These are phyloP conservation scores for Sequoia sempervirens DNA, from an alignment of 75 land plant genomes.

Conservation along the genomic window DNA sequence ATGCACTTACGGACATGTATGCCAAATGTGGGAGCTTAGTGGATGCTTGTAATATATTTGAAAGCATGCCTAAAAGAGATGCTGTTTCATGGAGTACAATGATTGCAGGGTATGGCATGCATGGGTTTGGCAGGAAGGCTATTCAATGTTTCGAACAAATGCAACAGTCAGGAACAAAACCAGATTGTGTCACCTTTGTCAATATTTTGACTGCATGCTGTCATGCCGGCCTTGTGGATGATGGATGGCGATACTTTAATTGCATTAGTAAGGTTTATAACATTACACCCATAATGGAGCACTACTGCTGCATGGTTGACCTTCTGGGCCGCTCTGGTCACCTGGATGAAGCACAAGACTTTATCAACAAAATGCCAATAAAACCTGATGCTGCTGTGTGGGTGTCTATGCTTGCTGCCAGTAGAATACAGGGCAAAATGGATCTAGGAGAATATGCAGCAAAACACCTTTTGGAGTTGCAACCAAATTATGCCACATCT, in stretches of 20 bases:
- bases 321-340: conserved; percentile 3
- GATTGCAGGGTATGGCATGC: conserved; percentile 22
- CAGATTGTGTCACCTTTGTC: conserved; percentile 17
- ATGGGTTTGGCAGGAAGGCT: conserved; percentile 11
- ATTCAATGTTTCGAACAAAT: conserved; percentile 9
- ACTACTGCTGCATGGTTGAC: conserved; percentile 14
- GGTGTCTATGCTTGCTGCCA: conserved; percentile 1
- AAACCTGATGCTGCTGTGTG: not conserved
- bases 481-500: not conserved
- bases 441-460: not conserved
- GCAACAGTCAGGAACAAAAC: not conserved
- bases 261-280: conserved; percentile 4
- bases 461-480: not conserved
- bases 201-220: conserved; percentile 13
- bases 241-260: conserved; percentile 7
- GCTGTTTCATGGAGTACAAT: conserved; percentile 30
- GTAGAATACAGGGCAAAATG: not conserved
- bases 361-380: conserved; percentile 4
- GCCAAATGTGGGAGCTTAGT: conserved; percentile 21
- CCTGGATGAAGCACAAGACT: conserved; percentile 5
- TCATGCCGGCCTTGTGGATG: not conserved
- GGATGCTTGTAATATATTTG: conserved; percentile 26
- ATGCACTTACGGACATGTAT: conserved; percentile 27
- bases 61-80: conserved; percentile 18
- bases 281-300: conserved; percentile 9